phyloP scores from a whole-genome alignment of 192 early-diverging fungal genomes.

The Backusella parvicylindrica region DNA sequence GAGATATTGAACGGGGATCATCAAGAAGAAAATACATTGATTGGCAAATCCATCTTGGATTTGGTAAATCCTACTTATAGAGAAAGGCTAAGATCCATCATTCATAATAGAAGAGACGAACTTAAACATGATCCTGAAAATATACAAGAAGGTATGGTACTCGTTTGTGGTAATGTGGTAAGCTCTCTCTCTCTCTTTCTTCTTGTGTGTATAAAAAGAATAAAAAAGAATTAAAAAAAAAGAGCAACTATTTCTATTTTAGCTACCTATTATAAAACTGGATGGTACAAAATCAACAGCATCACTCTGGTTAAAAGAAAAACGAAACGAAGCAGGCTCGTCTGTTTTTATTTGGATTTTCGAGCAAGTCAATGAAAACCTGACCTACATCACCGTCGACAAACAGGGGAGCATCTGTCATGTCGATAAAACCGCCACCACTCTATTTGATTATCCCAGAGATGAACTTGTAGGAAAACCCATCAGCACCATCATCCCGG shows the following conservation, averaged over 20 bases:
- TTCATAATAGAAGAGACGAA: neutral
- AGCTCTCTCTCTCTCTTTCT: no score
- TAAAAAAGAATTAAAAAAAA: neutral
- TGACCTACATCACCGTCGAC: constrained; percentile 14
- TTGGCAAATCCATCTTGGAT: constrained; percentile 6
- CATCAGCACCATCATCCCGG: neutral
- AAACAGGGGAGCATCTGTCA: constrained; percentile 43
- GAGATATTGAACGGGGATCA: neutral
- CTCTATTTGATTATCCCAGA: constrained; percentile 45
- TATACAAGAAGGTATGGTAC: constrained; percentile 9
- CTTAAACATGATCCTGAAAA: neutral
- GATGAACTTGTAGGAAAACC: constrained; percentile 38
- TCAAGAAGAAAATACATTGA: neutral
- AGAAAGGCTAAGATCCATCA: neutral
- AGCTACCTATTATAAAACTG: constrained; percentile 53
- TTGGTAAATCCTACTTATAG: constrained; percentile 14
- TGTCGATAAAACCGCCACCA: constrained; percentile 38
- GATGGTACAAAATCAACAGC: constrained; percentile 51
- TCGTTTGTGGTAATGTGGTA: constrained; percentile 30
- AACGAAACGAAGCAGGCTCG: constrained; percentile 37
- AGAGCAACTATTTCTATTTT: no score
- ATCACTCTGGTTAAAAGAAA: constrained; percentile 58
- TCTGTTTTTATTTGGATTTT: constrained; percentile 60
- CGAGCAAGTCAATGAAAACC: constrained; percentile 51
- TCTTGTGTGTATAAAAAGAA: no score